These are phyloP conservation scores for Mycena epipterygia DNA, from an alignment of 768 basidiomycete genomes.

Conservation along the genomic window DNA sequence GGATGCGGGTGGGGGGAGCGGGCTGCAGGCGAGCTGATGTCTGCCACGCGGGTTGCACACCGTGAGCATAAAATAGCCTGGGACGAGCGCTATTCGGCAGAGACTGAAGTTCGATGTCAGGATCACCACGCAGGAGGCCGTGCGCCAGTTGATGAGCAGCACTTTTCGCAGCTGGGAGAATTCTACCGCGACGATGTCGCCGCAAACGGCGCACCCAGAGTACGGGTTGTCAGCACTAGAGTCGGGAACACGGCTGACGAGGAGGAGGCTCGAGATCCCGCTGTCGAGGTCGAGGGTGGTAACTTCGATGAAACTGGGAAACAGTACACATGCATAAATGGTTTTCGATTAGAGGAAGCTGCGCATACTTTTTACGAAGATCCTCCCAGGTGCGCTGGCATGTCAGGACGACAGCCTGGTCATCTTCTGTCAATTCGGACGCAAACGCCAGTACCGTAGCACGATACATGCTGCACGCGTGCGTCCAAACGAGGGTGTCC, in stretches of 20 bases:
- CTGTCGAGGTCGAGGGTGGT: background rate
- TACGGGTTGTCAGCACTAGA: background rate
- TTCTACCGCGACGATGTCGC: conserved; percentile 3
- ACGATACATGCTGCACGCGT: background rate
- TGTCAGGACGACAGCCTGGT: background rate
- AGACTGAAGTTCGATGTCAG: background rate
- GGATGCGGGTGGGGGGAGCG: background rate
- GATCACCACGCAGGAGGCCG: background rate
- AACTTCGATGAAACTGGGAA: conserved; percentile 11
- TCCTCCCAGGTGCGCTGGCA: background rate
- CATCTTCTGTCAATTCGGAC: background rate
- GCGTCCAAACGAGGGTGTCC: conserved; percentile 16
- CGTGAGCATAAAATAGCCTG: background rate
- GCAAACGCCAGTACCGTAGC: conserved; percentile 9
- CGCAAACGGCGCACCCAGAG: background rate
- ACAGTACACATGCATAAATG: background rate
- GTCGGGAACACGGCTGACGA: conserved; percentile 1
- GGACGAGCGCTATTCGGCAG: background rate
- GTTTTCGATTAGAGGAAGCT: background rate
- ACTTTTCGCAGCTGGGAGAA: background rate
- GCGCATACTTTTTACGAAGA: background rate
- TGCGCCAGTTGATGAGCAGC: conserved; percentile 17
- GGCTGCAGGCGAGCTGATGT: background rate
- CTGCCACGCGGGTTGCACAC: background rate
- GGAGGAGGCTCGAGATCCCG: background rate